Evolutionary conservation across 495 filamentous ascomycete species (phyloP), one percentile per base, ranked within the genome.

Genomic region (Trichoderma parareesei): DNA sequence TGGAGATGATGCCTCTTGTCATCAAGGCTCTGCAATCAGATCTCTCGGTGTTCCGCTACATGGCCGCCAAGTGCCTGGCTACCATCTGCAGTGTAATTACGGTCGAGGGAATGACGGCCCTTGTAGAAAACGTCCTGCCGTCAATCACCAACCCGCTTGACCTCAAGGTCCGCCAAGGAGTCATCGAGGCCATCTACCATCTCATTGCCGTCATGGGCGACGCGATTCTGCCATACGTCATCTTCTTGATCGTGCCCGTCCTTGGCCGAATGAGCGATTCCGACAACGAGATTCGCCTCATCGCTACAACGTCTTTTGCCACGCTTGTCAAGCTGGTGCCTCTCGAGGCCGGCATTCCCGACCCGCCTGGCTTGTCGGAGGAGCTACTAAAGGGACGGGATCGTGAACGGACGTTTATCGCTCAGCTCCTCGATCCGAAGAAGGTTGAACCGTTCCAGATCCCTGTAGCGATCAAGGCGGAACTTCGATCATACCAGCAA

Each of bases 221-320:
- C 70, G 83, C 85, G 60, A 98, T 98, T 65, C 78, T 98, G 20
- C 94, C 94, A 9, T 98, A 98, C 74, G 94, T 98, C 64, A 97
- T 98, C 69, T 98, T 98, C 85, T 84, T 98, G 64, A 93, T 98
- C 57, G 93, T 97, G n/a, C 94, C 94, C 3, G 93, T 98, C 4
- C 83, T 98, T 62, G 94, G 94, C 46, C 87, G 94, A n/a, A 98
- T 98, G 94, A 97, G 93, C 73, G 94, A 98, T 73, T 94, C 93
- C 0, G 93, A 98, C 75, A 92, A 93, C 69, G 93, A 98, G 70
- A 87, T 98, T 62, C 86, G 94, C 48, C 84, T 98, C 33, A 88
- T 98, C 64, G 93, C 94, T 3, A 98, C 94, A 0, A 98, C 95
- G 2, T 95, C 92, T 13, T 98, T 98, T 69, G 94, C 94, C 1